These are phyloP conservation scores for Fusarium sp. DNA, from an alignment of 2,329 filamentous ascomycete species.

Conservation along the genomic window DNA sequence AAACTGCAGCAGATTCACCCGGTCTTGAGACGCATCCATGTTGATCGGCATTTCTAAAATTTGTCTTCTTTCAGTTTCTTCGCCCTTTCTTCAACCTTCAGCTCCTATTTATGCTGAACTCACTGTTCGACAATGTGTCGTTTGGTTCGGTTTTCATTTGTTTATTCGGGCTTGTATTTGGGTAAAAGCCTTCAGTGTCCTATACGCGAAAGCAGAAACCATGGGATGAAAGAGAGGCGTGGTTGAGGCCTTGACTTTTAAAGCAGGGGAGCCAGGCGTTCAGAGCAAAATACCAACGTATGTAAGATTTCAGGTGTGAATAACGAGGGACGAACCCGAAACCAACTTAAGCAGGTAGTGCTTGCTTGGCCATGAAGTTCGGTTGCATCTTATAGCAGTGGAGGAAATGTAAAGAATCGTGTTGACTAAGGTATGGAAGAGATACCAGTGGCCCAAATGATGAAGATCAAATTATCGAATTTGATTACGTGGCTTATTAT, in stretches of 20 bases:
- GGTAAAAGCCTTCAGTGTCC: slow-evolving; percentile 25
- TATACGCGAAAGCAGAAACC: slow-evolving; percentile 12
- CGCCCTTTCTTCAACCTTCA: slow-evolving; percentile 9
- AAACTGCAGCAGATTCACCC: slow-evolving; percentile 26
- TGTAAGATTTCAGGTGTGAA: slow-evolving; percentile 43
- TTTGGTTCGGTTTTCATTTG: slow-evolving; percentile 31
- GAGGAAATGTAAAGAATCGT: slow-evolving; percentile 3
- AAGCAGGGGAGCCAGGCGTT: slow-evolving; percentile 41
- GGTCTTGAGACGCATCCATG: slow-evolving; percentile 16
- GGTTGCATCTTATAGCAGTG: slow-evolving; percentile 20
- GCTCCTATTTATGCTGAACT: slow-evolving; percentile 24
- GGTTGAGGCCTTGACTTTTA: slow-evolving; percentile 17
- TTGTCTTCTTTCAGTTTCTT: slow-evolving; percentile 22
- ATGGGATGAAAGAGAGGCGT: slow-evolving; percentile 11
- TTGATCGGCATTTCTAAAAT: slow-evolving; percentile 26
- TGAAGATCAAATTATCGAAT: neutral
- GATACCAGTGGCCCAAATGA: slow-evolving; percentile 20
- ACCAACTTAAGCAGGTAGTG: slow-evolving; percentile 15
- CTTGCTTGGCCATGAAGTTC: slow-evolving; percentile 14
- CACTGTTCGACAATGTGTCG: slow-evolving; percentile 21
- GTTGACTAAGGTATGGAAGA: slow-evolving; percentile 18
- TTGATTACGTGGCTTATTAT: neutral
- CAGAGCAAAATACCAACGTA: slow-evolving; percentile 43
- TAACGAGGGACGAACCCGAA: slow-evolving; percentile 11
- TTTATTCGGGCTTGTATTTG: slow-evolving; percentile 35